phyloP scores from a whole-genome alignment of 441 rosid genomes.

The Theobroma grandiflorum region DNA sequence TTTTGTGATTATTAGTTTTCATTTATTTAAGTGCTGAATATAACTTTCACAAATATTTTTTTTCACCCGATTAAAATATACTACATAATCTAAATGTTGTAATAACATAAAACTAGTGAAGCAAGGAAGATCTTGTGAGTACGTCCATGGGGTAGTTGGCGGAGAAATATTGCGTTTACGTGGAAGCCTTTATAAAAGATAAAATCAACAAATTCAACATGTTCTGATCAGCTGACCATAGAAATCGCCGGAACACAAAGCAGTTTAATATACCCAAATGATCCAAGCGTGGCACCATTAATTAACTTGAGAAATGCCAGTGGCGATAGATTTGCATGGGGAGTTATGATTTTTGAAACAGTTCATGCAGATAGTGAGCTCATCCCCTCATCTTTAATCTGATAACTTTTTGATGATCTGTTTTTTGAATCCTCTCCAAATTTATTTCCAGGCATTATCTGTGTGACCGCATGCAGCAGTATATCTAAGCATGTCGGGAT shows the following conservation, averaged over 20 bases:
- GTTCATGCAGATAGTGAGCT: constrained; percentile 73
- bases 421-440: constrained; percentile 47
- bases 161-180: constrained; percentile 47
- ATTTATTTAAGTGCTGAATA: too few relatives aligned
- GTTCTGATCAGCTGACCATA: constrained; percentile 39
- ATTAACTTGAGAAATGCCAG: constrained; percentile 43
- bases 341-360: constrained; percentile 38
- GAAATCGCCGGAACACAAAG: constrained; percentile 58
- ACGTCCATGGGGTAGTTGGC: constrained; percentile 44
- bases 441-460: constrained; percentile 74
- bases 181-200: not conserved
- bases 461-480: constrained; percentile 56
- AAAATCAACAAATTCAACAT: constrained; percentile 33
- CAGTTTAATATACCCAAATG: constrained; percentile 37
- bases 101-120: not conserved
- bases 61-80: not conserved
- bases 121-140: not conserved
- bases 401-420: constrained; percentile 25
- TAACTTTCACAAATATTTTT: too few relatives aligned
- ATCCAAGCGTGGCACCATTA: constrained; percentile 61
- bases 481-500: constrained; percentile 33
- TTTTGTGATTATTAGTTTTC: too few relatives aligned
- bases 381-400: constrained; percentile 37
- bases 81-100: not conserved
- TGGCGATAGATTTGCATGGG: constrained; percentile 76